Base-by-base conservation (phyloP, 1,139 yeast genomes). In the Candida labiduridarum region DNA sequence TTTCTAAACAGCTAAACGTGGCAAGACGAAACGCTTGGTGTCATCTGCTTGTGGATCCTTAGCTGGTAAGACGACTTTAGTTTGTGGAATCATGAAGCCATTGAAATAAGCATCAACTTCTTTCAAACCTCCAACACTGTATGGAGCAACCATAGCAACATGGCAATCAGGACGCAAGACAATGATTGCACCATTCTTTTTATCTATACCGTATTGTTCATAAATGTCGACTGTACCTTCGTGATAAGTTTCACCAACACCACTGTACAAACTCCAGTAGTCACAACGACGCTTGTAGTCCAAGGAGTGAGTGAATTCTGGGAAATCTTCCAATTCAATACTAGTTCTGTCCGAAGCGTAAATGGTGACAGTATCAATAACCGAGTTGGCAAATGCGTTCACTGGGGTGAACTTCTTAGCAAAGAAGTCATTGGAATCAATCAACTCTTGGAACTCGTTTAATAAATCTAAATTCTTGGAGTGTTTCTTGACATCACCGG, bases 101-200 rank as follows among this genome's bases (percentile, higher is more conserved):
- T 56, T 52, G 54, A 66, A 66, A 52, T 62, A 65, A 7, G 46
- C 34, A 31, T 55, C 59, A 44, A 66, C 55, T 31, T 57, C 53
- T 11, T 54, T 45, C 41, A 61, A 56, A 33, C 67, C 67, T 7
- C 48, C 48, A 25, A 44, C 44, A 22, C 38, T 46, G 43, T 54
- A 55, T 16, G 56, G 58, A 14, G 62, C 52, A 15, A 65, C 66
- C 15, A 52, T 36, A 7, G 70, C 60, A 22, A 67, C 65, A 46
- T 68, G 66, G 2, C 72, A 71, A 55, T 69, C 74, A 11, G 74
- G 74, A 36, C 74, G 56, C 16, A 66, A 52, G 22, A 69, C 65
- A 19, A 66, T 46, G 27, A 68, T 47, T 10, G 63, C 62, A 14
- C 71, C 69, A 10, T 50, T 52, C 22, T 57, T 46, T 10, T 59